Evolutionary conservation across 495 filamentous ascomycete species (phyloP), one percentile per base, ranked within the genome.

Genomic region (Tuber indicum): DNA sequence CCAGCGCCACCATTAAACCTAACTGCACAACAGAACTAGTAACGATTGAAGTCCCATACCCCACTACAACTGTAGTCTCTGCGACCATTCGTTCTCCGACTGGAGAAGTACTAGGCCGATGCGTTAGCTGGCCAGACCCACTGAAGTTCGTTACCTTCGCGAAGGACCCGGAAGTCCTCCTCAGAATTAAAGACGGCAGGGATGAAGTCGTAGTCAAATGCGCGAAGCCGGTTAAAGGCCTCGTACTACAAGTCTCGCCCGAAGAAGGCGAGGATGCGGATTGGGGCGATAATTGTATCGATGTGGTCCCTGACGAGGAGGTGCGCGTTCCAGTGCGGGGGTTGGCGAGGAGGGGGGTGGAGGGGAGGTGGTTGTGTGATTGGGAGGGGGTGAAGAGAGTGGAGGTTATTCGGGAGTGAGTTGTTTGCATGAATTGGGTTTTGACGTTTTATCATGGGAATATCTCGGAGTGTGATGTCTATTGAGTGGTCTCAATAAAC

Each of bases 61-160:
- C 83, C n/a, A 84, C 77, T 83, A 89, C 78, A 82, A 85, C 87
- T 77, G 81, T 88, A 78, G 83, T 92, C 72, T 87, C 85, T n/a
- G 85, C 86, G 21, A 80, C 86, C 81, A 70, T 90, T 47, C 85
- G 86, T 21, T 84, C 88, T 43, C 46, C 36, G 83, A 86, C 39
- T 87, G 87, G 16, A 81, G 86, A 52, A 83, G 92, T 73, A n/a
- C 86, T 94, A 16, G 91, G 93, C 0, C 86, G 94, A 43, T 91
- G 92, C 76, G 89, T 96, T 70, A 93, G 96, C 84, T 97, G 94
- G 94, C 94, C 93, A 0, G 93, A 97, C 82, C 94, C 95, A 70
- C 88, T 98, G 77, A 97, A 97, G 85, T 94, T 97, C 81, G 86
- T 95, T 47, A 87, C 90, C 75, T 87, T 96, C 44, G 86, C 36